Evolutionary conservation across 768 basidiomycete genomes (phyloP).

Genomic region (Cystoderma amianthinum): DNA sequence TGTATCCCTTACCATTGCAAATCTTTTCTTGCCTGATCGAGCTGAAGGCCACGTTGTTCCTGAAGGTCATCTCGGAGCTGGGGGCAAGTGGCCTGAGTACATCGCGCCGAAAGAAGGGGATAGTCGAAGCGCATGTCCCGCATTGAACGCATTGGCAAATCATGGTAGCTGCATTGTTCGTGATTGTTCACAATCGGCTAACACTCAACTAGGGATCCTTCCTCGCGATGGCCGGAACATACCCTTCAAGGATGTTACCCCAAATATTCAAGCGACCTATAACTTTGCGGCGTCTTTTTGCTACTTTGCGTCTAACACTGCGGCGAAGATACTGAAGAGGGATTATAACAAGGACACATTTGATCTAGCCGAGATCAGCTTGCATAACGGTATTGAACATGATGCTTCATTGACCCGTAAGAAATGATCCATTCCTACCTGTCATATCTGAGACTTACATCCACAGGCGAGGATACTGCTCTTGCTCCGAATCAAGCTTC

Average conservation of each 20-base stretch:
- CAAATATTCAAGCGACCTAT: conserved; percentile 45
- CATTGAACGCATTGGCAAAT: conserved; percentile 76
- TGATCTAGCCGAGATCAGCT: conserved; percentile 58
- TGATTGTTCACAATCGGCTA: not conserved
- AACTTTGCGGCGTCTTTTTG: conserved; percentile 69
- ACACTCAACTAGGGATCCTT: conserved; percentile 40
- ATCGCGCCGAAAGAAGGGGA: conserved; percentile 51
- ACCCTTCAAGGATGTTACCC: conserved; percentile 43
- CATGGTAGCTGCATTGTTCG: conserved; percentile 51
- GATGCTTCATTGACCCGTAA: conserved; percentile 42
- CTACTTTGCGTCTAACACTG: conserved; percentile 55
- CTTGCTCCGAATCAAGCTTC: conserved; percentile 43
- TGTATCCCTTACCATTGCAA: conserved; percentile 38
- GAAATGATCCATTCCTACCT: not conserved
- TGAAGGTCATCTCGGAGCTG: conserved; percentile 45
- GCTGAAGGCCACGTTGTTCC: conserved; percentile 51
- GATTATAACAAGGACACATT: conserved; percentile 53
- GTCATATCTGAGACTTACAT: not conserved
- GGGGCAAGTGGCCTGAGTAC: conserved; percentile 67
- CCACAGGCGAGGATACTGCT: conserved; percentile 47
- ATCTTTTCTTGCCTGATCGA: conserved; percentile 42
- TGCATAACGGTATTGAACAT: conserved; percentile 75
- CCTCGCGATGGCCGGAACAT: conserved; percentile 66
- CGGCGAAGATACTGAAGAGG: conserved; percentile 50
- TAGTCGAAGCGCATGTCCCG: conserved; percentile 70